Conservation (phyloP, 108 stramenopile genomes). For the Skeletonema marinoi region DNA sequence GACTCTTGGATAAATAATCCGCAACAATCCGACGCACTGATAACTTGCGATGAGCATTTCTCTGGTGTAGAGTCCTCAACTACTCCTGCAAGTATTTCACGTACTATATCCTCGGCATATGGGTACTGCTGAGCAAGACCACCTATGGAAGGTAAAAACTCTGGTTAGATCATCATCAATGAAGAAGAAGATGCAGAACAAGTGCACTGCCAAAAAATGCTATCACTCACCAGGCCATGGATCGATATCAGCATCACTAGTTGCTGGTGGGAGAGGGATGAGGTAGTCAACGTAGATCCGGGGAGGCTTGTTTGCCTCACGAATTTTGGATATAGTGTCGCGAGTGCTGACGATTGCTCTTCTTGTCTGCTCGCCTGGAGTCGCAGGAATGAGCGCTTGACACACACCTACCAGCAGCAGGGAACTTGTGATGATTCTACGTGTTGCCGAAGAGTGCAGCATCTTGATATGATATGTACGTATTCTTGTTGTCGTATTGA, state of each 20-base stretch:
- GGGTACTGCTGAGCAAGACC: conserved; percentile 76
- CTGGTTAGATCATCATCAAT: too few species aligned
- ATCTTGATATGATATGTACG: too few species aligned
- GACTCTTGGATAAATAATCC: conserved; percentile 72
- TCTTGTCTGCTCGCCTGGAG: conserved; percentile 47
- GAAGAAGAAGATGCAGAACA: too few species aligned
- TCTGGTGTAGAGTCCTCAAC: conserved; percentile 39
- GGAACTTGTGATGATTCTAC: background rate
- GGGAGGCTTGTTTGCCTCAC: conserved; percentile 15
- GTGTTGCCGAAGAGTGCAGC: too few species aligned
- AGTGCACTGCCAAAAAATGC: too few species aligned
- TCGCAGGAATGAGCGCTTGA: conserved; percentile 36
- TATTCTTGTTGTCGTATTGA: too few species aligned
- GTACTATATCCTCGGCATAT: conserved; percentile 61
- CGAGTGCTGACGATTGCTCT: conserved; percentile 30
- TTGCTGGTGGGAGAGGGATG: conserved; percentile 63
- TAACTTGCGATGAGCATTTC: conserved; percentile 55
- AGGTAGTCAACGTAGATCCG: conserved; percentile 67
- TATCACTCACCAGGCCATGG: conserved; percentile 58
- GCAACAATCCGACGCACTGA: conserved; percentile 62
- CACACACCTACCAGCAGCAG: background rate
- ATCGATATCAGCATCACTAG: conserved; percentile 66
- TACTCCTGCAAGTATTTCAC: conserved; percentile 55
- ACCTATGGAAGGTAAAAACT: background rate
- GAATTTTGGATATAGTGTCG: conserved; percentile 29